phyloP scores from a whole-genome alignment of 2,329 filamentous ascomycete genomes.

The Cladosporium oxysporum region DNA sequence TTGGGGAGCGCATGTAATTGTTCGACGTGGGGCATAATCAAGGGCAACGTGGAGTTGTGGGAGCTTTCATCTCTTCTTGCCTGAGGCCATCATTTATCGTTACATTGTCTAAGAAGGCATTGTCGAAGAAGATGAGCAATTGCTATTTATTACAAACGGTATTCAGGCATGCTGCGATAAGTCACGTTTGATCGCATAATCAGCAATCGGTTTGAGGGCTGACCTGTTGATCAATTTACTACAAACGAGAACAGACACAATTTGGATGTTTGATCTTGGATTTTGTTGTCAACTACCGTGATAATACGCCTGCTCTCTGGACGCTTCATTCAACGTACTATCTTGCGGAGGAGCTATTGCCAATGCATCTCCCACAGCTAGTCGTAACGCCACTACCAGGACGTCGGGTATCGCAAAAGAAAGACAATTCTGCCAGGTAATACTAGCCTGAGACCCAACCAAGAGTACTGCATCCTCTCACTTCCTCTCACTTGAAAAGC shows the following conservation, averaged over 20 bases:
- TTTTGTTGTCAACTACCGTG: not conserved
- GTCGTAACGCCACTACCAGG: not conserved
- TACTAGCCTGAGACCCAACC: not conserved
- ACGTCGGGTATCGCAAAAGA: constrained; percentile 8
- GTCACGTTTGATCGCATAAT: not conserved
- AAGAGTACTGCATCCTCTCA: not conserved
- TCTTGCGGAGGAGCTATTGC: not conserved
- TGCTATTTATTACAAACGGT: not conserved
- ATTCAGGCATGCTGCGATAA: not conserved
- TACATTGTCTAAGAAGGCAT: no score
- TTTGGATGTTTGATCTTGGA: not conserved
- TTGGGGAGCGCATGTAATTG: not conserved
- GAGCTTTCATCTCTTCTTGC: not conserved
- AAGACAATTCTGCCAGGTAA: not conserved
- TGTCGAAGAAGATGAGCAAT: not conserved
- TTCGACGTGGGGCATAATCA: not conserved
- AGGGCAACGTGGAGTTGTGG: not conserved
- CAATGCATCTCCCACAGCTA: not conserved
- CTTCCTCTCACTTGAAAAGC: constrained; percentile 50
- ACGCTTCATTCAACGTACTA: not conserved
- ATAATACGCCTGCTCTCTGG: not conserved
- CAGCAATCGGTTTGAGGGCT: not conserved
- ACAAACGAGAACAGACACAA: not conserved
- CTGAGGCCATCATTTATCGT: not conserved
- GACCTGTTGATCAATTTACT: not conserved